Conservation (phyloP, 805 yeast species). For the Yarrowia sp. region DNA sequence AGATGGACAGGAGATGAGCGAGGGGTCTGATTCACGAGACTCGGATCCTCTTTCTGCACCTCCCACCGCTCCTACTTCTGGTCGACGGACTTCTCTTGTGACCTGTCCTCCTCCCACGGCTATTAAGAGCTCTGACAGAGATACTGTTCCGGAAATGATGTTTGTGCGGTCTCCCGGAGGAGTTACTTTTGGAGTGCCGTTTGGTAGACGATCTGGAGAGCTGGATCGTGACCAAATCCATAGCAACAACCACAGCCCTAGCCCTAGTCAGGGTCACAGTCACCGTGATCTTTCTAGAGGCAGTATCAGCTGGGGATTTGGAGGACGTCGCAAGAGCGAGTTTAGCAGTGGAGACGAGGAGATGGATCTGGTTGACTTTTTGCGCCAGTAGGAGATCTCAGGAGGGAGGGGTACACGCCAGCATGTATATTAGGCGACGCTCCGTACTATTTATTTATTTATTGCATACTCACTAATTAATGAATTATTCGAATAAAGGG, state of each 20-base stretch:
- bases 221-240: neutral
- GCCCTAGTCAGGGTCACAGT: neutral
- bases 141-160: slow-evolving; percentile 9
- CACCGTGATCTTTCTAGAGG: neutral
- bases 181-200: neutral
- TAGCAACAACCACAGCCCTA: neutral
- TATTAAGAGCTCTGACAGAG: neutral
- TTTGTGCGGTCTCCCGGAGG: slow-evolving; percentile 14
- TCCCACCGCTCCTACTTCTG: neutral
- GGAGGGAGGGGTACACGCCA: neutral
- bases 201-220: neutral
- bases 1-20: neutral
- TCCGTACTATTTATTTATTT: slow-evolving; percentile 3
- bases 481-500: neutral
- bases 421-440: neutral
- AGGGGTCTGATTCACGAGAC: neutral
- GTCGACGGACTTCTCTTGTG: neutral
- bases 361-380: slow-evolving; percentile 51
- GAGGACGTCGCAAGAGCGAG: slow-evolving; percentile 8
- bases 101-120: neutral
- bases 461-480: neutral
- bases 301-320: slow-evolving; percentile 13
- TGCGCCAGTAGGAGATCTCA: neutral
- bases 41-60: slow-evolving; percentile 1
- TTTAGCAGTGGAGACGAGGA: slow-evolving; percentile 5